These are phyloP conservation scores for Cochlearia excelsa DNA, from an alignment of 345 rosid species.

Conservation along the genomic window DNA sequence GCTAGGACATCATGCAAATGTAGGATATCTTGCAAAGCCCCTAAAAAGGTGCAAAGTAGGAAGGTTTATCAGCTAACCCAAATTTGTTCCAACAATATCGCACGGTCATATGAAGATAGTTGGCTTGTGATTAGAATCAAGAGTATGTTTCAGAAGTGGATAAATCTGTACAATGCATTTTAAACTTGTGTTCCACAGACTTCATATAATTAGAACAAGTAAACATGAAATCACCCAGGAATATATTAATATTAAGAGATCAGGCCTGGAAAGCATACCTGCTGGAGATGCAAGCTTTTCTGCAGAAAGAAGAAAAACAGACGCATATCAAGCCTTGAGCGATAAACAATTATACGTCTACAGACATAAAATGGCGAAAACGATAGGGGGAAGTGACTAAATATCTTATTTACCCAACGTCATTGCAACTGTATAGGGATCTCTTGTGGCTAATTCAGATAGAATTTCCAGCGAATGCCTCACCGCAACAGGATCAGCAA, in stretches of 20 bases:
- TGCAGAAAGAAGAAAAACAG: conserved; percentile 46
- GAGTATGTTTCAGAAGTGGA: conserved; percentile 3
- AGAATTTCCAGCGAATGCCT: conserved; percentile 93
- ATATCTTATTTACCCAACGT: conserved; percentile 61
- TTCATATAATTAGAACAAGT: conserved; percentile 12
- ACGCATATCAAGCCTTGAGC: conserved; percentile 21
- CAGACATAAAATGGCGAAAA: conserved; percentile 12
- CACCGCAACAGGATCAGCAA: conserved; percentile 98
- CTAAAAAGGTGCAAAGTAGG: conserved; percentile 46
- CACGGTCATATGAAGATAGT: conserved; percentile 10
- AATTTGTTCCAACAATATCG: conserved; percentile 3
- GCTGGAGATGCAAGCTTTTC: conserved; percentile 82
- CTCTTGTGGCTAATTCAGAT: conserved; percentile 77
- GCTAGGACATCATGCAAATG: conserved; percentile 99
- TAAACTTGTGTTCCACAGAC: conserved; percentile 15
- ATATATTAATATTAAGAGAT: conserved; percentile 9
- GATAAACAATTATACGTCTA: conserved; percentile 22
- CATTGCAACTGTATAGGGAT: conserved; percentile 95
- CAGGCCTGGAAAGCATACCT: conserved; percentile 49
- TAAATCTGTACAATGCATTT: conserved; percentile 9
- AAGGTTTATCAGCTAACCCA: conserved; percentile 25
- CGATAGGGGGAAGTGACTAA: background rate
- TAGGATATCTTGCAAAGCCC: conserved; percentile 97
- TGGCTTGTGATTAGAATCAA: conserved; percentile 13
- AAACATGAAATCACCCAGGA: conserved; percentile 19